Evolutionary conservation across 2,329 filamentous ascomycete species (phyloP).

Genomic region (Harringtonia aguacate): DNA sequence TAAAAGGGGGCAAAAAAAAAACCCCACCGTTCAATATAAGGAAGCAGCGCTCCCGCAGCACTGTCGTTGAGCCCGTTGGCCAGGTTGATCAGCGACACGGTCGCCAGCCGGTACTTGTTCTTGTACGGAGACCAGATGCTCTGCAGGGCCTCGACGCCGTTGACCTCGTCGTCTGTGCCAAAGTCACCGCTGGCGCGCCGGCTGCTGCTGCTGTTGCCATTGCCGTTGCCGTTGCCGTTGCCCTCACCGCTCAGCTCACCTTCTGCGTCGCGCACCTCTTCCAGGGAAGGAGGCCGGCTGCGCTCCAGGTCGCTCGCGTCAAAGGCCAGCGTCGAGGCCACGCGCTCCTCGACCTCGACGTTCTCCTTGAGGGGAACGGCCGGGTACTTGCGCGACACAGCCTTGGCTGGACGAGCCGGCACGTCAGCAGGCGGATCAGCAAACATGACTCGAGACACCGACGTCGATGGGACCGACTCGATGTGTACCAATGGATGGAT

Average conservation of each 20-base stretch:
- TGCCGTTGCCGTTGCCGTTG: slow-evolving; percentile 12
- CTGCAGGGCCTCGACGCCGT: slow-evolving; percentile 36
- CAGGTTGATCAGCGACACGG: slow-evolving; percentile 55
- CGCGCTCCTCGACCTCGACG: slow-evolving; percentile 1
- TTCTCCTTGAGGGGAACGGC: slow-evolving; percentile 23
- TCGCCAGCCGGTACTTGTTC: slow-evolving; percentile 60
- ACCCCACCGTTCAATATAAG: slow-evolving; percentile 58
- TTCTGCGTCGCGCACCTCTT: slow-evolving; percentile 33
- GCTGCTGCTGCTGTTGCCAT: not conserved
- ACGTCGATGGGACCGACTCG: slow-evolving; percentile 17
- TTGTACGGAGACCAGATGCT: slow-evolving; percentile 50
- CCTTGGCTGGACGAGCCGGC: slow-evolving; percentile 19
- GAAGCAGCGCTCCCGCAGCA: slow-evolving; percentile 67
- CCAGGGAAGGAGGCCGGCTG: slow-evolving; percentile 43
- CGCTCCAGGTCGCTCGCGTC: slow-evolving; percentile 33
- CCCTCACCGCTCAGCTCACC: not conserved
- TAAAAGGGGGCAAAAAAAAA: not conserved
- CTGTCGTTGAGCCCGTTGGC: slow-evolving; percentile 64
- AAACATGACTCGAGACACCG: not conserved
- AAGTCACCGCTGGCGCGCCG: not conserved
- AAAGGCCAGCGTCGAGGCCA: slow-evolving; percentile 3
- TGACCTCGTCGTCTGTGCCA: slow-evolving; percentile 11
- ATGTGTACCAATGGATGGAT: slow-evolving; percentile 9
- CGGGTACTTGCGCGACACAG: slow-evolving; percentile 26
- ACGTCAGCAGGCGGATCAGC: slow-evolving; percentile 1